A percentile compares a stretch with the other conserved stretches of the same genome.
phyloP scores from a whole-genome alignment of 352 stramenopile species.

The Blastocystis sp. region DNA sequence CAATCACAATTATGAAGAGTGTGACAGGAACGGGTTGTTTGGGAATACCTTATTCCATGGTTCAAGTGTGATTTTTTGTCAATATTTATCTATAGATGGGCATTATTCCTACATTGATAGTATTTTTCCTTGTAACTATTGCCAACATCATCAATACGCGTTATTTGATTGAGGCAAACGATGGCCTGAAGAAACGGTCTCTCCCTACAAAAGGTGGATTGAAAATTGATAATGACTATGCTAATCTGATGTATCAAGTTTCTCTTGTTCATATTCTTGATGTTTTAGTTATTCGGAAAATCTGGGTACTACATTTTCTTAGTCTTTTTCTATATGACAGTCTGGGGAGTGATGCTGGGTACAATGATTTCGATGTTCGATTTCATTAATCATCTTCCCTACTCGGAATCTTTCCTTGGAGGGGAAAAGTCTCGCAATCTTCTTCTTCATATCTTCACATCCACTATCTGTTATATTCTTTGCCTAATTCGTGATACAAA shows the following conservation, averaged over 20 bases:
- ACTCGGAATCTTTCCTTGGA: constrained; percentile 15
- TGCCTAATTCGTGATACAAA: constrained; percentile 49
- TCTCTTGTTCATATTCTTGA: neutral
- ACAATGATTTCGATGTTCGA: constrained; percentile 58
- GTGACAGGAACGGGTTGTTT: constrained; percentile 52
- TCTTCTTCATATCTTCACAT: neutral
- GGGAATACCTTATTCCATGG: constrained; percentile 19
- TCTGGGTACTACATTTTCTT: constrained; percentile 48
- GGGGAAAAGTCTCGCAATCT: neutral
- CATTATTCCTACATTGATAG: constrained; percentile 1
- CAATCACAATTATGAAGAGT: constrained; percentile 35
- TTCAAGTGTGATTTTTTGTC: neutral
- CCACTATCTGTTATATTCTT: constrained; percentile 2
- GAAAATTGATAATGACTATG: constrained; percentile 47
- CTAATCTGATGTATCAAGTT: constrained; percentile 50
- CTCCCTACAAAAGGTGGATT: neutral
- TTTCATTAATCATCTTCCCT: constrained; percentile 18
- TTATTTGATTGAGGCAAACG: constrained; percentile 44
- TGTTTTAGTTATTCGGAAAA: constrained; percentile 32
- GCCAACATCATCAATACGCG: constrained; percentile 43
- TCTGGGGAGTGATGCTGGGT: constrained; percentile 41
- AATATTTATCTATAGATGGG: constrained; percentile 5
- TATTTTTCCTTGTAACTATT: constrained; percentile 23
- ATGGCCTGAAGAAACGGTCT: neutral
- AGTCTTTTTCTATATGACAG: constrained; percentile 26